Conservation (phyloP, 2,329 filamentous ascomycete genomes). For the Colletotrichum lindemuthianum region DNA sequence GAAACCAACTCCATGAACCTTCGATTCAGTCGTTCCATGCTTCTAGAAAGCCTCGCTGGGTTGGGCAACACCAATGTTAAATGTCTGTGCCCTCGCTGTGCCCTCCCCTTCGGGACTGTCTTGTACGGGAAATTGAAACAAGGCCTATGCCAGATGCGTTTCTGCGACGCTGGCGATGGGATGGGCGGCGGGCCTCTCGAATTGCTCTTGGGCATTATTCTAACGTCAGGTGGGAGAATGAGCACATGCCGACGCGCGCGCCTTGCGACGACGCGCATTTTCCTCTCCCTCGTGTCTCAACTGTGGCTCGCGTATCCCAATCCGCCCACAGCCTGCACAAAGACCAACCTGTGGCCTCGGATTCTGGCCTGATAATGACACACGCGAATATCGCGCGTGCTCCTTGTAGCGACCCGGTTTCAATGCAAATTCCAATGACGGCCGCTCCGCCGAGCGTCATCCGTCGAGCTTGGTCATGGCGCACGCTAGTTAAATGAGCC, state of each 20-base stretch:
- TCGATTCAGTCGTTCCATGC: slow-evolving; percentile 25
- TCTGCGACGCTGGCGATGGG: slow-evolving; percentile 30
- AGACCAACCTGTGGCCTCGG: slow-evolving; percentile 18
- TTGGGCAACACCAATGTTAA: background rate
- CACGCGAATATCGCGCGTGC: slow-evolving; percentile 8
- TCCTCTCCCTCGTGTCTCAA: background rate
- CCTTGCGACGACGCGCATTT: too few relatives aligned
- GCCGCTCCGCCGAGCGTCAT: slow-evolving; percentile 22
- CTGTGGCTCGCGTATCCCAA: slow-evolving; percentile 5
- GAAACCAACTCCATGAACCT: slow-evolving; percentile 35
- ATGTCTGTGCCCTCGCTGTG: slow-evolving; percentile 35
- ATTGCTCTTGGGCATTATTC: too few relatives aligned
- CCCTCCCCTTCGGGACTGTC: slow-evolving; percentile 29
- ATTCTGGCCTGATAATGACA: slow-evolving; percentile 32
- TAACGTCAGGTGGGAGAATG: too few relatives aligned
- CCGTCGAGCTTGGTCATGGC: slow-evolving; percentile 21
- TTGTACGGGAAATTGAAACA: slow-evolving; percentile 35
- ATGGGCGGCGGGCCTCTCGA: background rate
- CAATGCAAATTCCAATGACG: slow-evolving; percentile 27
- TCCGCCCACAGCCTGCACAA: slow-evolving; percentile 20
- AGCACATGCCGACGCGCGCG: too few relatives aligned
- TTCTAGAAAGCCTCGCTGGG: slow-evolving; percentile 35
- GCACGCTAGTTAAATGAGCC: slow-evolving; percentile 29
- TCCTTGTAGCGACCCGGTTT: slow-evolving; percentile 19
- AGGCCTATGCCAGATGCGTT: slow-evolving; percentile 25